Base-by-base conservation (phyloP, 495 filamentous ascomycete species). In the Penicillium lividum region DNA sequence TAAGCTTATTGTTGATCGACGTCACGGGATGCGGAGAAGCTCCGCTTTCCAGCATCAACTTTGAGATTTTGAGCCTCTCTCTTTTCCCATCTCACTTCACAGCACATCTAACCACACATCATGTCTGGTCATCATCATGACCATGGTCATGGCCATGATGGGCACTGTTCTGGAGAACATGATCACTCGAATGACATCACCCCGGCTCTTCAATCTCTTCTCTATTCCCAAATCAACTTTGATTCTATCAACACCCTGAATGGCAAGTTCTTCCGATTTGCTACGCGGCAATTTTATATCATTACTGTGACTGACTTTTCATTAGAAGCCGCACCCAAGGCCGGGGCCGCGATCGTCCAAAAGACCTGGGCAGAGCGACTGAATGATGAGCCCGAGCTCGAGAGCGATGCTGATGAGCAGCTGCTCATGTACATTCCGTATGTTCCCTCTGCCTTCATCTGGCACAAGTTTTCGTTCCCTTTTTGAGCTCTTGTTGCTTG, bases 211-310 rank as follows among this genome's bases (percentile, higher is more conserved):
- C 92, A 97, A 73, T 88, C 84, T 56, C 87, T 91, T 33, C 81
- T 98, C 11, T 98, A 96, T 74, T 83, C 90, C 46, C 88, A 97
- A 68, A 93, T 98, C 64, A 82, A 93, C 56, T 97, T 98, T 70
- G 87, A 90, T 73, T 81, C 83, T 11, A 88, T 98, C 62, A 82
- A 69, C n/a, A 92, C 93, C 0, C 70, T 96, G 52, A 98, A 98
- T 68, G 95, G 77, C 77, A 70, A 33, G 16, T 34, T 22, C 7
- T 22, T 13, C 16, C 22, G 7, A 27, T 16, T 2, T 22, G 8
- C 15, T 18, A 46, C 22, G 22, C 2, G 22, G 22, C 22, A 22
- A 22, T 44, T 44, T 7, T 1, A 15, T 10, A 47, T 1, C 44
- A 28, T 0, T 5, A 47, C 13, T 42, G 8, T 22, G 10, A 31